These are phyloP conservation scores for Saccharomycopsis fodiens DNA, from an alignment of 805 yeast genomes.

Conservation along the genomic window DNA sequence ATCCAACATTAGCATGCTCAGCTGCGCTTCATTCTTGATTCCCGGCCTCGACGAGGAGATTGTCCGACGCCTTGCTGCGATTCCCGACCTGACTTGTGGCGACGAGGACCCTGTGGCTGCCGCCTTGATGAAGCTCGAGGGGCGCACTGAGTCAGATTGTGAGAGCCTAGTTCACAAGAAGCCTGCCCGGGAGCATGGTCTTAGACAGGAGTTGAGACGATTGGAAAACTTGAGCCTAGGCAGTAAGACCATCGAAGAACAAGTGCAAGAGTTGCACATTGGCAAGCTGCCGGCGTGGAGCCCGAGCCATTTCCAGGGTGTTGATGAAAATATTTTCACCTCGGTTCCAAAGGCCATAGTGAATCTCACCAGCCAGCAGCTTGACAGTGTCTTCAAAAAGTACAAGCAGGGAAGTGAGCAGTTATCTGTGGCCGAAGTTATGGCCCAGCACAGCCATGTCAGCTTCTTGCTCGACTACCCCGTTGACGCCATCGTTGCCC, in stretches of 20 bases:
- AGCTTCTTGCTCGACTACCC: conserved; percentile 75
- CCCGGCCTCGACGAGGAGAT: conserved; percentile 47
- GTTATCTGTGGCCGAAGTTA: conserved; percentile 33
- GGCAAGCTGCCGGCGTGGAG: conserved; percentile 2
- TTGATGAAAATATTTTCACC: conserved; percentile 6
- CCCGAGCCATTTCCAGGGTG: background rate
- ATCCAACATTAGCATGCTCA: conserved; percentile 14
- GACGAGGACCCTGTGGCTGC: conserved; percentile 64
- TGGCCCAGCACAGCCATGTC: conserved; percentile 52
- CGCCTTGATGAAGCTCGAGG: conserved; percentile 76
- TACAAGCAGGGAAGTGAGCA: conserved; percentile 21
- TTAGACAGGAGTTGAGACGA: background rate
- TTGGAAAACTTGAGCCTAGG: background rate
- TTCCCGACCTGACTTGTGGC: conserved; percentile 68
- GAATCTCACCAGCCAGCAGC: conserved; percentile 22
- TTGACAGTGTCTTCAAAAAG: background rate
- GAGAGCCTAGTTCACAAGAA: conserved; percentile 7
- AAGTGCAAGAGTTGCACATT: conserved; percentile 14
- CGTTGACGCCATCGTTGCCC: conserved; percentile 63
- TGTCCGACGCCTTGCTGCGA: conserved; percentile 70
- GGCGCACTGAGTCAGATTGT: background rate
- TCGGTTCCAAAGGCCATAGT: conserved; percentile 5
- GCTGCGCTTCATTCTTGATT: conserved; percentile 14
- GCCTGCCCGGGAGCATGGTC: background rate
- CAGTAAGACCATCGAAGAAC: conserved; percentile 10